Evolutionary conservation across 2,329 filamentous ascomycete species (phyloP).

Genomic region (Aspergillus spinulosporus): DNA sequence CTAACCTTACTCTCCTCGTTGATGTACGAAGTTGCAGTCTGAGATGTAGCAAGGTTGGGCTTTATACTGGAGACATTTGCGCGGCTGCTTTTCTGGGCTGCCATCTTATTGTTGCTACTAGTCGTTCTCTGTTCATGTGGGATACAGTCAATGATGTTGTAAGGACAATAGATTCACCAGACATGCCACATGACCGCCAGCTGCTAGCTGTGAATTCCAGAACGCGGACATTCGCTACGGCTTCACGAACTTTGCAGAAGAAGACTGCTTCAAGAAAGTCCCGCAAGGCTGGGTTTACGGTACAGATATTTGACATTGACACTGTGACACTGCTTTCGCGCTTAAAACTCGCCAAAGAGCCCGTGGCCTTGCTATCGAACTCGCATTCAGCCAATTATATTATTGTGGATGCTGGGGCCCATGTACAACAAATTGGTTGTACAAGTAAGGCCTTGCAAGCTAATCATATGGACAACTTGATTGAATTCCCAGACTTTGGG

Average conservation of each 20-base stretch:
- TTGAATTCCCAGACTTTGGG: slow-evolving; percentile 31
- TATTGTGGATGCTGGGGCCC: slow-evolving; percentile 71
- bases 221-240: slow-evolving; percentile 66
- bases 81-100: slow-evolving; percentile 71
- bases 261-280: slow-evolving; percentile 46
- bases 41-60: slow-evolving; percentile 64
- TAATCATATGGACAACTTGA: slow-evolving; percentile 26
- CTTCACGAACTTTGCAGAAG: slow-evolving; percentile 41
- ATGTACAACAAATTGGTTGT: slow-evolving; percentile 56
- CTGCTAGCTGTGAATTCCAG: slow-evolving; percentile 67
- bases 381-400: slow-evolving; percentile 70
- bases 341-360: slow-evolving; percentile 55
- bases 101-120: slow-evolving; percentile 72
- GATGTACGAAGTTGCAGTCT: slow-evolving; percentile 69
- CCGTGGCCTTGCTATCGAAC: slow-evolving; percentile 67
- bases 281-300: slow-evolving; percentile 41
- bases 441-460: slow-evolving; percentile 27
- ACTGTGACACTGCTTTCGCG: slow-evolving; percentile 61
- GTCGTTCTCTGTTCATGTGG: slow-evolving; percentile 70
- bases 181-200: slow-evolving; percentile 20
- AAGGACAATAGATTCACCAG: slow-evolving; percentile 64
- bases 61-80: slow-evolving; percentile 66
- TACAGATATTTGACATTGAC: slow-evolving; percentile 68
- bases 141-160: slow-evolving; percentile 79
- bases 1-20: slow-evolving; percentile 71